Conservation (phyloP, 805 yeast genomes). For the Metschnikowia shivogae region DNA sequence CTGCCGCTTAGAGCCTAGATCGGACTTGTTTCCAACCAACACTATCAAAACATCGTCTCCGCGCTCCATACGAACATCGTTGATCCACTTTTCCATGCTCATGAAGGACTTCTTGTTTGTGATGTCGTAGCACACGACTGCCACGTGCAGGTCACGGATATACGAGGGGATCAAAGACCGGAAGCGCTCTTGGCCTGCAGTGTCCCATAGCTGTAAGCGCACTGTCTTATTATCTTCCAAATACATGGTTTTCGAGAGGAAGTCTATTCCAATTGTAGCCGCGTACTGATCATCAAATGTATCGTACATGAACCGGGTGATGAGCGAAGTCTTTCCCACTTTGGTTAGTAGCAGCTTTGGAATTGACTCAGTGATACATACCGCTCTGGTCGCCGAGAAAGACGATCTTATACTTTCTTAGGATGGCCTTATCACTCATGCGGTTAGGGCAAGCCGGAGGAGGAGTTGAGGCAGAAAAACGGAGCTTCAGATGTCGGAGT, state of each 20-base stretch:
- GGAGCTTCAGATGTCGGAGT: too few species aligned
- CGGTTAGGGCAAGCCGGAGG: background rate
- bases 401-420: slow-evolving; percentile 79
- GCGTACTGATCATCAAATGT: slow-evolving; percentile 94
- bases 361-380: slow-evolving; percentile 22
- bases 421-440: slow-evolving; percentile 35
- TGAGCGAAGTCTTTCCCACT: slow-evolving; percentile 93
- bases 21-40: slow-evolving; percentile 89
- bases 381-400: slow-evolving; percentile 96
- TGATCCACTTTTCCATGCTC: slow-evolving; percentile 86
- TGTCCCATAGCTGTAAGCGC: slow-evolving; percentile 94
- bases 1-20: slow-evolving; percentile 72
- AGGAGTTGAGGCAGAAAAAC: too few species aligned
- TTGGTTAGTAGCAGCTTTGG: slow-evolving; percentile 9
- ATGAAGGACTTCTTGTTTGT: slow-evolving; percentile 82
- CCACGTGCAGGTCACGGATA: slow-evolving; percentile 95
- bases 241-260: slow-evolving; percentile 74
- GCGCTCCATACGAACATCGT: slow-evolving; percentile 89
- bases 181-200: slow-evolving; percentile 98
- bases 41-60: slow-evolving; percentile 87
- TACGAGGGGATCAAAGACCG: slow-evolving; percentile 92
- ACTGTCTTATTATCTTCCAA: slow-evolving; percentile 88
- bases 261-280: slow-evolving; percentile 96
- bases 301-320: slow-evolving; percentile 97
- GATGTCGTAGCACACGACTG: slow-evolving; percentile 92